These are phyloP conservation scores for Rhododendron molle DNA, from an alignment of 148 eudicot species.

Conservation along the genomic window DNA sequence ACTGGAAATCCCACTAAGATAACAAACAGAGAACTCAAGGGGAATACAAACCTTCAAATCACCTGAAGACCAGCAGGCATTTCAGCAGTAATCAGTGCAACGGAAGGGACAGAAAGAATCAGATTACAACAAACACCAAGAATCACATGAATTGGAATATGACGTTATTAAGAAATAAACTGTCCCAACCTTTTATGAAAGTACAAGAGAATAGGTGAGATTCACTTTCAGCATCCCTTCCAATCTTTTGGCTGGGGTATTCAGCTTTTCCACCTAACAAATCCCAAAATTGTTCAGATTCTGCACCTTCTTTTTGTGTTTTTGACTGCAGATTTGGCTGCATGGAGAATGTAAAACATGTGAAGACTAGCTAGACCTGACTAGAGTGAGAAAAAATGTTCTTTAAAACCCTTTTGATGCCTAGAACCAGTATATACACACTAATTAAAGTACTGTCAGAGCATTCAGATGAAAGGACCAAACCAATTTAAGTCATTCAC, in stretches of 20 bases:
- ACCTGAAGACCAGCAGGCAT: slow-evolving; percentile 40
- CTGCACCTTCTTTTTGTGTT: slow-evolving; percentile 83
- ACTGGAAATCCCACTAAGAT: neutral
- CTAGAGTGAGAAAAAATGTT: neutral
- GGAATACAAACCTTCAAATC: slow-evolving; percentile 69
- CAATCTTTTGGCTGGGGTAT: slow-evolving; percentile 75
- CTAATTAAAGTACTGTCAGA: neutral
- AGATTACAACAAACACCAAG: slow-evolving; percentile 21
- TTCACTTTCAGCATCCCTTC: slow-evolving; percentile 68
- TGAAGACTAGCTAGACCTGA: slow-evolving; percentile 3
- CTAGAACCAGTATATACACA: neutral
- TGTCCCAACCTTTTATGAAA: slow-evolving; percentile 53
- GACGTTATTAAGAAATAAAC: neutral
- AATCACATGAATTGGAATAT: neutral
- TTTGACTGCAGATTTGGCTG: slow-evolving; percentile 88
- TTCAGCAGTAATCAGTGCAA: slow-evolving; percentile 25
- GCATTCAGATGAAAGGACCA: neutral
- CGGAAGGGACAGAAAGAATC: slow-evolving; percentile 14
- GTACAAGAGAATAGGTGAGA: slow-evolving; percentile 86
- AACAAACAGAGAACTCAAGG: neutral
- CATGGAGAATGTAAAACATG: slow-evolving; percentile 21
- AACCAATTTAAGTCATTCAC: slow-evolving; percentile 1
- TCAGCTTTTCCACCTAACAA: slow-evolving; percentile 81
- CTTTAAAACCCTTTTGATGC: neutral
- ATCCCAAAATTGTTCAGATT: slow-evolving; percentile 79